Evolutionary conservation across 2,329 filamentous ascomycete genomes (phyloP), one percentile per base, ranked within the genome.

Genomic region (Mycogone perniciosa): DNA sequence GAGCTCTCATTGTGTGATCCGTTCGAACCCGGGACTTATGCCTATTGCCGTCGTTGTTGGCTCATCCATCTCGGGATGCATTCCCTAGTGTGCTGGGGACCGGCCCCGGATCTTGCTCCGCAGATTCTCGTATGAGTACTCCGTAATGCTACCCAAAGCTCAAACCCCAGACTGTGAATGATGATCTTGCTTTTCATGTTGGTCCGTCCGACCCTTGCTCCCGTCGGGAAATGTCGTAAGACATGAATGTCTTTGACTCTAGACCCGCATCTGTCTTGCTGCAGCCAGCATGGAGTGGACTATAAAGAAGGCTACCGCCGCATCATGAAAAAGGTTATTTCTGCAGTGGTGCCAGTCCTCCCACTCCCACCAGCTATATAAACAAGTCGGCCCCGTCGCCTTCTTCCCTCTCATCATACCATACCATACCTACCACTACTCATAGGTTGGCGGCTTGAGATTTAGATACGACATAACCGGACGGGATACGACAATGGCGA

Each of bases 211-310:
- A 44, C 46, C 50, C 46, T 31, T 45, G 41, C 37, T 27, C 20
- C 39, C 31, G 20, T 41, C 34, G 49, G 49, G 13, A 51, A 51
- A 51, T 47, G 44, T 51, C 49, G 49, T 51, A 43, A 51, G 44
- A 51, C 44, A 31, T 41, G 35, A 26, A 31, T 52, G 39, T 11
- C 34, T 13, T 20, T 35, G 30, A 33, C 6, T 11, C 29, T 46
- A 13, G 20, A 6, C 29, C 34, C 4, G 8, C n/a, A 39, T 46
- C 11, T 20, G 34, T 39, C n/a, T 6, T 13, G 2, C 30, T 9
- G 7, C 27, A 33, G 44, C 37, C 31, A 29, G 20, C 34, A 3
- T 37, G 9, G 34, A 37, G 34, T 37, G 9, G 34, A n/a, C 34
- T 20, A 20, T 20, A 20, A 20, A 20, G 20, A 20, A 20, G 20